phyloP scores from a whole-genome alignment of 2,329 filamentous ascomycete species.

The Aschersonia sp. region DNA sequence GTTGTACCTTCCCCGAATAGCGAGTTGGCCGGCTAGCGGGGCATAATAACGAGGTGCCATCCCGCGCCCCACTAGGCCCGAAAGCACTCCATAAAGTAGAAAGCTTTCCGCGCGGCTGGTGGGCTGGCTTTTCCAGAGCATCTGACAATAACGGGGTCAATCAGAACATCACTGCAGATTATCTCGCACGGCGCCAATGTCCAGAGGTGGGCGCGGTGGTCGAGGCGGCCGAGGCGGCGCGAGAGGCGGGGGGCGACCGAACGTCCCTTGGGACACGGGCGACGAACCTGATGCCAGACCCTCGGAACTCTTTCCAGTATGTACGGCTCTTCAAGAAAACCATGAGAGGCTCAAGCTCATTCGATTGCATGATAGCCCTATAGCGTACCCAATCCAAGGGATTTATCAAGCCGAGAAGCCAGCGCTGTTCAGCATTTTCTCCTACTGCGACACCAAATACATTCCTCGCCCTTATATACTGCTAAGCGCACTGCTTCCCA shows the following conservation, averaged over 20 bases:
- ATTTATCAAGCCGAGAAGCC: constrained; percentile 28
- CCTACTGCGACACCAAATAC: constrained; percentile 40
- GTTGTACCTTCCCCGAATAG: no score
- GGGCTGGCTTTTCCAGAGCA: no score
- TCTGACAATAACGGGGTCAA: no score
- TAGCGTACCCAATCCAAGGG: constrained; percentile 28
- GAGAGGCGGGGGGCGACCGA: constrained; percentile 28
- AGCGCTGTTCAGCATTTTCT: constrained; percentile 36
- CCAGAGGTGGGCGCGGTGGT: constrained; percentile 37
- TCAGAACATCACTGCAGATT: not conserved
- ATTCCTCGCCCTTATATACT: constrained; percentile 41
- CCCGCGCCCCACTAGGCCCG: no score
- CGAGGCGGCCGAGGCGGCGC: constrained; percentile 34
- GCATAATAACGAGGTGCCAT: no score
- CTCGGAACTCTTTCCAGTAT: constrained; percentile 44
- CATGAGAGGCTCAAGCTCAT: not conserved
- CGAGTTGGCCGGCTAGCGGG: no score
- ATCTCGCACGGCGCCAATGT: constrained; percentile 22
- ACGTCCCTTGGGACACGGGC: constrained; percentile 35
- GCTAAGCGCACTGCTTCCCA: constrained; percentile 29
- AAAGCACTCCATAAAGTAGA: no score
- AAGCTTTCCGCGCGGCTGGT: no score
- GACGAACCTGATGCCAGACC: constrained; percentile 42
- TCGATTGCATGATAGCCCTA: constrained; percentile 25
- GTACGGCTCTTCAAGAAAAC: constrained; percentile 6